Evolutionary conservation across 805 yeast genomes (phyloP).

Genomic region (Candida fluviatilis): DNA sequence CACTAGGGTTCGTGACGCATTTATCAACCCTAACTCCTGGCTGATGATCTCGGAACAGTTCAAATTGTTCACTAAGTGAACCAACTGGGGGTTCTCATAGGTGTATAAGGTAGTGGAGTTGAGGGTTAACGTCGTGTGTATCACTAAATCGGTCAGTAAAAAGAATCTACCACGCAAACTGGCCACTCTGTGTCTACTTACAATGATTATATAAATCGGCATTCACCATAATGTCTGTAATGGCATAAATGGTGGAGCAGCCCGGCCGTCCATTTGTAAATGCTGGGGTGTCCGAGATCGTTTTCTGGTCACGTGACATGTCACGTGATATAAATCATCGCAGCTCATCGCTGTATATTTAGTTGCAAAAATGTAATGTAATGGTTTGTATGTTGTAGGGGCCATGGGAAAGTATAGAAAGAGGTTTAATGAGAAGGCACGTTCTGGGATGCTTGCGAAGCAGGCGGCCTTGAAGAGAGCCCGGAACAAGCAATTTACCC

Average conservation of each 20-base stretch:
- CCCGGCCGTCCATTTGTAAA: too few relatives aligned
- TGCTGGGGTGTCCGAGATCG: neutral
- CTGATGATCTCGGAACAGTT: slow-evolving; percentile 53
- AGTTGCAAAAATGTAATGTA: neutral
- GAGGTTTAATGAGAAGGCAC: slow-evolving; percentile 81
- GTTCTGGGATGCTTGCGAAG: slow-evolving; percentile 79
- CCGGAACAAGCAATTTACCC: slow-evolving; percentile 63
- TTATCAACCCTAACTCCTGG: slow-evolving; percentile 51
- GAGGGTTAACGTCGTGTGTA: slow-evolving; percentile 45
- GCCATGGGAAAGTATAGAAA: slow-evolving; percentile 80
- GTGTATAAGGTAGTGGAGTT: slow-evolving; percentile 61
- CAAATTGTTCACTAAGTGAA: slow-evolving; percentile 37
- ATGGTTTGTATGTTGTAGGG: neutral
- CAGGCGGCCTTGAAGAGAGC: slow-evolving; percentile 64
- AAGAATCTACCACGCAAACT: slow-evolving; percentile 4
- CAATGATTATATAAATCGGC: slow-evolving; percentile 10
- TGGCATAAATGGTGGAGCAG: neutral
- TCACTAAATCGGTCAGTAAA: slow-evolving; percentile 27
- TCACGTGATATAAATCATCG: neutral
- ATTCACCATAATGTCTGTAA: slow-evolving; percentile 2
- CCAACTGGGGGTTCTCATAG: slow-evolving; percentile 46
- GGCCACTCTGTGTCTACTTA: slow-evolving; percentile 3
- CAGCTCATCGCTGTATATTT: neutral
- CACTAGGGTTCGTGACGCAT: slow-evolving; percentile 41
- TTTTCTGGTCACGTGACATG: neutral